These are phyloP conservation scores for Naegleria lovaniensis DNA, from an alignment of 208 protist species.

Conservation along the genomic window DNA sequence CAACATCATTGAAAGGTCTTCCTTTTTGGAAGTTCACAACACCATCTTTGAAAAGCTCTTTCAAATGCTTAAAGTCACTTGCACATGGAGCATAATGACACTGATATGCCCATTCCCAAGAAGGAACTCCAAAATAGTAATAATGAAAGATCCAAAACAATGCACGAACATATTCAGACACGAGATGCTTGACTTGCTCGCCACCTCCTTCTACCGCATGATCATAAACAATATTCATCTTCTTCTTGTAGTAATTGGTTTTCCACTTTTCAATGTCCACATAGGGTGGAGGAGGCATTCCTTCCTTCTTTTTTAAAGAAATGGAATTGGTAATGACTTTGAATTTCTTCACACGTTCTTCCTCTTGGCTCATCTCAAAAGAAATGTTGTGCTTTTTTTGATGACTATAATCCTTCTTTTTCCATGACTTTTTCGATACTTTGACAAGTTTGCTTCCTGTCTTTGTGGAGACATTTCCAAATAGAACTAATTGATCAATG, in stretches of 20 bases:
- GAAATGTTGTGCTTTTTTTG: neutral
- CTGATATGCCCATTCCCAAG: slow-evolving; percentile 98
- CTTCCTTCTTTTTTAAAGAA: neutral
- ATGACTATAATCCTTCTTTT: neutral
- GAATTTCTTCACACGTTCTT: neutral
- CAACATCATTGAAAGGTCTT: neutral
- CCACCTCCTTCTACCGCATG: slow-evolving; percentile 34
- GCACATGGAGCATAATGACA: slow-evolving; percentile 97
- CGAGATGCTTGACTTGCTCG: slow-evolving; percentile 56
- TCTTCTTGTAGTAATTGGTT: neutral
- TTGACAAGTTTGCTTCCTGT: neutral
- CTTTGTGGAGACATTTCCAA: neutral
- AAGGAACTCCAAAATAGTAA: slow-evolving; percentile 93
- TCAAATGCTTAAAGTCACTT: slow-evolving; percentile 52
- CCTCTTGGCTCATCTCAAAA: neutral
- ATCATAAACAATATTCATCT: neutral
- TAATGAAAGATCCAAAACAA: slow-evolving; percentile 97
- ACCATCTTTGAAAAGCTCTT: neutral
- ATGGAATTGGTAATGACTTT: neutral
- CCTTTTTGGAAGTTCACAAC: neutral
- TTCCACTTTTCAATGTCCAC: neutral
- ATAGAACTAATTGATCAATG: neutral
- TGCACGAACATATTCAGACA: slow-evolving; percentile 85
- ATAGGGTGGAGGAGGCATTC: neutral
- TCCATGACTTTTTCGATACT: neutral